Conservation (phyloP, 345 rosid genomes). For the Firmiana major region DNA sequence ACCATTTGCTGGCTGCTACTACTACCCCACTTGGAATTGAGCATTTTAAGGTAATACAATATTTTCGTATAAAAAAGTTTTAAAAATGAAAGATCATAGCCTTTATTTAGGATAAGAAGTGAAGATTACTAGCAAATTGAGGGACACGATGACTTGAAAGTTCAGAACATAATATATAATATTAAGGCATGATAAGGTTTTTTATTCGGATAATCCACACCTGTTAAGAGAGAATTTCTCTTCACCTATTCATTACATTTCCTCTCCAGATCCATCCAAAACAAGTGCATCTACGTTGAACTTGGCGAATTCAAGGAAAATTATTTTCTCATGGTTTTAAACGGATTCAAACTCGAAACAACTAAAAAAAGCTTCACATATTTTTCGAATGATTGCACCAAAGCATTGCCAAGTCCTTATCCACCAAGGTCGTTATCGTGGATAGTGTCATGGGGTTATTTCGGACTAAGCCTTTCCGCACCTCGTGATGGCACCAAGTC, state of each 20-base stretch:
- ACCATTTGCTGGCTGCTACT: background rate
- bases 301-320: too few relatives aligned
- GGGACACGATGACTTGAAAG: background rate
- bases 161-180: background rate
- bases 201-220: slow-evolving; percentile 2
- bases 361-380: too few relatives aligned
- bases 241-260: background rate
- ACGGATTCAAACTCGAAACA: too few relatives aligned
- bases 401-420: too few relatives aligned
- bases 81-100: background rate
- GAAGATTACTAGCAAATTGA: background rate
- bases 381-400: too few relatives aligned
- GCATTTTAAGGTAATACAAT: background rate
- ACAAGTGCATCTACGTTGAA: background rate
- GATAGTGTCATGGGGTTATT: too few relatives aligned
- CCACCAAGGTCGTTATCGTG: too few relatives aligned
- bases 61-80: background rate
- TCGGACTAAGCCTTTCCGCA: too few relatives aligned
- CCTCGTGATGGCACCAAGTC: too few relatives aligned
- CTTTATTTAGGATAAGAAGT: background rate
- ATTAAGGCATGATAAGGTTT: slow-evolving; percentile 3
- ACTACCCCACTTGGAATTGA: background rate
- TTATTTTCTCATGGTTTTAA: too few relatives aligned
- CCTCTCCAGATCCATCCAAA: background rate
- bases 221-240: background rate